Percentiles rank a stretch among this genome's conserved stretches.
These are phyloP conservation scores for Fusarium succisae DNA, from an alignment of 2,329 filamentous ascomycete species.

Conservation along the genomic window DNA sequence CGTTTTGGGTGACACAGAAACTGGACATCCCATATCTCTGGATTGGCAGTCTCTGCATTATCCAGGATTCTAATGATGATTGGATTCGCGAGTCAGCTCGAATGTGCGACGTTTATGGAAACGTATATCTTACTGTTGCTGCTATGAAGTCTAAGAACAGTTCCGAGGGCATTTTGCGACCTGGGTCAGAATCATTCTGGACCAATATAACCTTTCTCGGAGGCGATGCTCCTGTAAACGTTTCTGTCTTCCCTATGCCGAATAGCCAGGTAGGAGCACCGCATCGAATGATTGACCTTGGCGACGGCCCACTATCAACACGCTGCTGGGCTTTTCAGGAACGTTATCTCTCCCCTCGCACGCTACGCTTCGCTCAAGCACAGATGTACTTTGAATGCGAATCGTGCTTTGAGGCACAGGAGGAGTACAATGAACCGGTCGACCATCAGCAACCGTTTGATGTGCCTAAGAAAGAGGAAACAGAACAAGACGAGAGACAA, in stretches of 20 bases:
- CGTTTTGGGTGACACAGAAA: background rate
- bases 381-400: background rate
- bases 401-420: background rate
- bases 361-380: background rate
- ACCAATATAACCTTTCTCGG: accelerated
- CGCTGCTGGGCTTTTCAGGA: background rate
- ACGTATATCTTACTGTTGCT: background rate
- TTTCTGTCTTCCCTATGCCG: background rate
- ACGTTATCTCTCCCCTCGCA: background rate
- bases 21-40: accelerated
- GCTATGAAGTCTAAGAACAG: background rate
- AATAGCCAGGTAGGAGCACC: background rate
- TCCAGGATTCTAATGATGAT: background rate
- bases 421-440: background rate
- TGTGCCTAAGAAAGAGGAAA: background rate
- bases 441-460: background rate
- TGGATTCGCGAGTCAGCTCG: background rate
- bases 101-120: background rate
- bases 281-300: background rate
- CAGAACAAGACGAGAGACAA: background rate
- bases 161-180: background rate
- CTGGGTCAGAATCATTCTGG: accelerated
- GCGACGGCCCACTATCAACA: background rate
- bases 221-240: accelerated
- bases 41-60: background rate